Conservation (phyloP, 805 yeast genomes). For the Kazachstania viticola region DNA sequence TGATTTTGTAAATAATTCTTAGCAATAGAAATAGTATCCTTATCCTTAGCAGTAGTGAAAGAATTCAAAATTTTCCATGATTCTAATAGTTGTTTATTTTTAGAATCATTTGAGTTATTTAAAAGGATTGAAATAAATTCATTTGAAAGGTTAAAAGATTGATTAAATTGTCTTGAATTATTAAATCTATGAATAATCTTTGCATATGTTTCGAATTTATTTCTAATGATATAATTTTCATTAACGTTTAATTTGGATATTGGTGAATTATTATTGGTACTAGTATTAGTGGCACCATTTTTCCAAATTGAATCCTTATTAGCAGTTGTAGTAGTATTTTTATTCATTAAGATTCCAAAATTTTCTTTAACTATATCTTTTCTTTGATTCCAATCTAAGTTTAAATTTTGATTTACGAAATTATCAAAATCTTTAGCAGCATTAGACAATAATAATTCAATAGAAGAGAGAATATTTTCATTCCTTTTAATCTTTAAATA, state of each 20-base stretch:
- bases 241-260: conserved; percentile 32
- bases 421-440: conserved; percentile 78
- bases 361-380: conserved; percentile 63
- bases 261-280: conserved; percentile 16
- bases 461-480: conserved; percentile 69
- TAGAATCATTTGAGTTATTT: conserved; percentile 43
- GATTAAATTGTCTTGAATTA: conserved; percentile 45
- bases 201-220: conserved; percentile 66
- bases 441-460: conserved; percentile 62
- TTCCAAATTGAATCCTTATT: conserved; percentile 1
- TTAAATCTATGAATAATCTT: conserved; percentile 59
- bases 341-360: conserved; percentile 44
- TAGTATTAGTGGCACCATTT: conserved; percentile 3
- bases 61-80: conserved; percentile 54
- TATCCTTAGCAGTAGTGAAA: not conserved
- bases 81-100: conserved; percentile 61
- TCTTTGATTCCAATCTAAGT: conserved; percentile 75
- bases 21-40: conserved; percentile 41
- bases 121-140: conserved; percentile 48
- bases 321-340: conserved; percentile 17
- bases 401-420: conserved; percentile 58
- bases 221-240: conserved; percentile 31
- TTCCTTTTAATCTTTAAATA: conserved; percentile 64
- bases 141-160: conserved; percentile 43
- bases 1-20: conserved; percentile 59